Evolutionary conservation across 805 yeast genomes (phyloP).

Genomic region (Hanseniaspora mollemarum): DNA sequence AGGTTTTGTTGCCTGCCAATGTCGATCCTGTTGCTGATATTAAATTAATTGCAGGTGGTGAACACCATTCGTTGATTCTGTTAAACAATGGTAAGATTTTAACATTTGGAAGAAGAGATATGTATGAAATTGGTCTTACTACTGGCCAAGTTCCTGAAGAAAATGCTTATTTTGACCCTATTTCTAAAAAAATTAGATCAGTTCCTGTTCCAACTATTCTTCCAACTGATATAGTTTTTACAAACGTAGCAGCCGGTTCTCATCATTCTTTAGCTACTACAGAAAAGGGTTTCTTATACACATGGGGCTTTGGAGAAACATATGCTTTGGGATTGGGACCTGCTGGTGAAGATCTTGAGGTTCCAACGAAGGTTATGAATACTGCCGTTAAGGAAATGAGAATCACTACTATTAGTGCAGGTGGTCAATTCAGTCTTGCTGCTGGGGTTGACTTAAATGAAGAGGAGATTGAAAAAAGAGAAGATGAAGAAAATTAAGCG

Average conservation of each 20-base stretch:
- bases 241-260: conserved; percentile 66
- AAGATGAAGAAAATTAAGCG: conserved; percentile 43
- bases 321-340: conserved; percentile 94
- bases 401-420: conserved; percentile 70
- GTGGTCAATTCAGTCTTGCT: conserved; percentile 89
- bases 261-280: conserved; percentile 87
- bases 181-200: conserved; percentile 68
- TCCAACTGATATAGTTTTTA: conserved; percentile 44
- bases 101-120: conserved; percentile 84
- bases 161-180: conserved; percentile 55
- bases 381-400: conserved; percentile 81
- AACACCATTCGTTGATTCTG: conserved; percentile 80
- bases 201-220: conserved; percentile 76
- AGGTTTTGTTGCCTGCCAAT: conserved; percentile 50
- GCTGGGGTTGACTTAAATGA: conserved; percentile 52
- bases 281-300: conserved; percentile 68
- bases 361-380: conserved; percentile 80
- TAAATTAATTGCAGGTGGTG: conserved; percentile 72
- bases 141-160: conserved; percentile 55
- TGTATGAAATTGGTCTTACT: conserved; percentile 68
- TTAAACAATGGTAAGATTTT: conserved; percentile 61
- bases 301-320: conserved; percentile 98
- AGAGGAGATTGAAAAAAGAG: conserved; percentile 35
- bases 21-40: conserved; percentile 35
- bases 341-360: conserved; percentile 69